Percentiles rank a stretch among this genome's conserved stretches.
phyloP scores from a whole-genome alignment of 164 flowering plant genomes.

The Chimonanthus praecox region DNA sequence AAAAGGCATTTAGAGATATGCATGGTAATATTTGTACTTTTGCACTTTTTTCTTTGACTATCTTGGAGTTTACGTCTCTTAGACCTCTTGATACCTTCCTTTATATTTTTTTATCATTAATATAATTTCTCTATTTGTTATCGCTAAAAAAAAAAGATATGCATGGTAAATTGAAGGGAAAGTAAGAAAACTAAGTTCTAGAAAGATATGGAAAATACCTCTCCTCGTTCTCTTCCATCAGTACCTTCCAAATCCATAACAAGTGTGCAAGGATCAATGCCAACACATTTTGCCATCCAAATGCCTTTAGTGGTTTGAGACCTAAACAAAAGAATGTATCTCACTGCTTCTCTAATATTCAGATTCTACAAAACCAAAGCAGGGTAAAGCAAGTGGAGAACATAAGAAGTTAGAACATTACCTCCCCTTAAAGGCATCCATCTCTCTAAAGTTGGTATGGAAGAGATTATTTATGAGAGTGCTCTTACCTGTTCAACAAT shows the following conservation, averaged over 20 bases:
- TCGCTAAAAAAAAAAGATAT: too few species aligned
- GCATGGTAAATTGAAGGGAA: too few species aligned
- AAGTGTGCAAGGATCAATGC: constrained; percentile 82
- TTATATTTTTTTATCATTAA: too few species aligned
- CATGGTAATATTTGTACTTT: too few species aligned
- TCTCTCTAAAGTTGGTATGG: constrained; percentile 82
- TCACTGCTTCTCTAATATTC: background rate
- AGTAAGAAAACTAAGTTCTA: background rate
- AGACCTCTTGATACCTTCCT: too few species aligned
- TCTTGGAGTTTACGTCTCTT: too few species aligned
- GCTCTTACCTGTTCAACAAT: constrained; percentile 67
- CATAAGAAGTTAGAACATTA: constrained; percentile 6
- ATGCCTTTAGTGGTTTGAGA: constrained; percentile 96
- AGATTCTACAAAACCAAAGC: too few species aligned
- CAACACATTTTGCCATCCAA: constrained; percentile 85
- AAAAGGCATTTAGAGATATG: too few species aligned
- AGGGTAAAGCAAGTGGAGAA: background rate
- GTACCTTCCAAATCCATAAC: constrained; percentile 99
- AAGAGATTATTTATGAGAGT: constrained; percentile 83
- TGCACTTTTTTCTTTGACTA: too few species aligned
- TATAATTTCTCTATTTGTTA: too few species aligned
- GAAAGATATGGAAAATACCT: constrained; percentile 34
- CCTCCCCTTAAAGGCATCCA: constrained; percentile 98
- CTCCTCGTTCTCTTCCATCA: constrained; percentile 98
- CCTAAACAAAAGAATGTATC: constrained; percentile 31